Evolutionary conservation across 2,329 filamentous ascomycete genomes (phyloP), one percentile per base, ranked within the genome.

Genomic region (Cordyceps militaris): DNA sequence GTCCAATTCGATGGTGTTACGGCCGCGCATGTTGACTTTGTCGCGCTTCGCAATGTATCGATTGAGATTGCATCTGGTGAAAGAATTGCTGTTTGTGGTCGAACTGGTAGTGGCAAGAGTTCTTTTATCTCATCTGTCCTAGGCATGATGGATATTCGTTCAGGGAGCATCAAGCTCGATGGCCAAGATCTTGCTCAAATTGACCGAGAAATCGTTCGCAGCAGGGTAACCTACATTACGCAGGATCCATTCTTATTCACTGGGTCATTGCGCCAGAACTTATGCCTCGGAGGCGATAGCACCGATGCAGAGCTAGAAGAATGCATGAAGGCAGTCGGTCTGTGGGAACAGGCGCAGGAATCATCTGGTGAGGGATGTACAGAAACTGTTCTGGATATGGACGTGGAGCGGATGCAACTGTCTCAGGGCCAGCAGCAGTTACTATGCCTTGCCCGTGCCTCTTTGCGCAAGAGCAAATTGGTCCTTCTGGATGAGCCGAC

Each of bases 401-500:
- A 43, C 19, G 47, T 34, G 26, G 52, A 55, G 40, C 38, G 34
- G 52, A 43, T 55, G 38, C 23, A 23, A 16, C 60, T 73, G 8
- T 72, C 70, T 4, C 62, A 62, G 1, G 68, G 68, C 9, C 69
- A 71, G 57, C 56, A 61, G 3, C 67, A 71, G 43, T 61, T 70
- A 1, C 61, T 71, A 16, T 65, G 65, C 8, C 59, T 71, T 1
- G 64, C 65, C 14, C 61, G 69, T 16, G 65, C 67, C 14, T 28
- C 70, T 6, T 36, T 70, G 2, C 62, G 66, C 28, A 49, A 48
- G 49, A 56, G 51, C 34, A 36, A 28, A 36, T 42, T 59, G 23
- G 43, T 59, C 26, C 51, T 56, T 30, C 57, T 59, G 21, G 57
- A 59, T 30, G 57, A 59, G 57, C 57, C 57, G 19, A 59, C 57